Evolutionary conservation across 495 filamentous ascomycete species (phyloP).

Genomic region (Aspergillus sparsus): DNA sequence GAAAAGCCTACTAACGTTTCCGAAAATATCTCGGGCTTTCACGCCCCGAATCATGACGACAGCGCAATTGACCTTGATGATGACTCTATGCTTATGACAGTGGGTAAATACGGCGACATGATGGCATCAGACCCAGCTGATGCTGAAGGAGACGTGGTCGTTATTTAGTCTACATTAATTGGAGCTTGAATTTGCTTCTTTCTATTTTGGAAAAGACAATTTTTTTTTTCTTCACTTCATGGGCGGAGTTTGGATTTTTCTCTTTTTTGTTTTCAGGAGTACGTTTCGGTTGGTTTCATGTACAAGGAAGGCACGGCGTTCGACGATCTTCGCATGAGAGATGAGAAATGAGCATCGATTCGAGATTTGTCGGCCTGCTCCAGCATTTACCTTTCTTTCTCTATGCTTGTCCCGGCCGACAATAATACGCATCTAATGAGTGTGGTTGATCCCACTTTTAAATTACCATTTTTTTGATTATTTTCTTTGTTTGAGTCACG

Average conservation of each 20-base stretch:
- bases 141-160: conserved; percentile 52
- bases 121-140: conserved; percentile 52
- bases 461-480: conserved; percentile 22
- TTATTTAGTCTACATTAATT: conserved; percentile 35
- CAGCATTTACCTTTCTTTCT: not conserved
- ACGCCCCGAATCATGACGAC: conserved; percentile 47
- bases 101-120: conserved; percentile 53
- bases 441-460: conserved; percentile 30
- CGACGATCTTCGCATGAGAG: conserved; percentile 42
- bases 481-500: conserved; percentile 23
- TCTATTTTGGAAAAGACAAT: conserved; percentile 24
- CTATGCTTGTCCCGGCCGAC: conserved; percentile 16
- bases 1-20: conserved; percentile 30
- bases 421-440: conserved; percentile 24
- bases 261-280: conserved; percentile 28
- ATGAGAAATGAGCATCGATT: conserved; percentile 40
- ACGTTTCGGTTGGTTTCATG: conserved; percentile 25
- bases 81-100: conserved; percentile 48
- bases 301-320: conserved; percentile 37
- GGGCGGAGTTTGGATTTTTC: conserved; percentile 30
- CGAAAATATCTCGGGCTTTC: conserved; percentile 36
- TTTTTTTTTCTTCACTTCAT: conserved; percentile 23
- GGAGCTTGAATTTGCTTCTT: conserved; percentile 24
- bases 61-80: conserved; percentile 52
- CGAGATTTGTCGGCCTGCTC: conserved; percentile 20